A percentile compares a stretch with the other conserved stretches of the same genome.
Evolutionary conservation across 306 rosid species (phyloP).

Genomic region (Hylodesmum podocarpum): DNA sequence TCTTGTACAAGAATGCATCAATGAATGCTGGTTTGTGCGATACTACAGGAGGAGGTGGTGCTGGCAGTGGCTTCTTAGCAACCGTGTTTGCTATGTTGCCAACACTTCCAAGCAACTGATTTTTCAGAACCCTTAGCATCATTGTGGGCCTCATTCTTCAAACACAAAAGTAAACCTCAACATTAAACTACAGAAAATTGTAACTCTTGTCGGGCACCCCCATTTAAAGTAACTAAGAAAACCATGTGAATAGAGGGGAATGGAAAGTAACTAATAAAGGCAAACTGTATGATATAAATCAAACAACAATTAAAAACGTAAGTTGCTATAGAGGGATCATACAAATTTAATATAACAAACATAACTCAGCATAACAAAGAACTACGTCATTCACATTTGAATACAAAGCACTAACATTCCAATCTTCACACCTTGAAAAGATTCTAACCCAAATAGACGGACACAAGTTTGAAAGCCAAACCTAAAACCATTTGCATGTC

Average conservation of each 20-base stretch:
- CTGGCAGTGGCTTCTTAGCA: slow-evolving; percentile 13
- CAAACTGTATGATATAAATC: not conserved
- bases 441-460: not conserved
- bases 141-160: slow-evolving; percentile 36
- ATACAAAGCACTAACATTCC: not conserved
- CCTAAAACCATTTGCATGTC: not conserved
- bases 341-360: not conserved
- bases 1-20: slow-evolving; percentile 40
- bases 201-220: not conserved
- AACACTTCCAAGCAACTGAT: slow-evolving; percentile 33
- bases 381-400: not conserved
- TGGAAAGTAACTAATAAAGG: not conserved
- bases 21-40: slow-evolving; percentile 29
- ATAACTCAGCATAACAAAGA: not conserved
- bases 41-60: not conserved
- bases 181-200: not conserved
- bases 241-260: not conserved
- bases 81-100: slow-evolving; percentile 4
- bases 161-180: not conserved
- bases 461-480: not conserved
- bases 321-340: not conserved
- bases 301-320: not conserved
- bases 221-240: not conserved
- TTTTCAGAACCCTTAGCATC: slow-evolving; percentile 29
- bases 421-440: not conserved